Evolutionary conservation across 306 rosid species (phyloP), one percentile per base, ranked within the genome.

Genomic region (Prunus davidiana): DNA sequence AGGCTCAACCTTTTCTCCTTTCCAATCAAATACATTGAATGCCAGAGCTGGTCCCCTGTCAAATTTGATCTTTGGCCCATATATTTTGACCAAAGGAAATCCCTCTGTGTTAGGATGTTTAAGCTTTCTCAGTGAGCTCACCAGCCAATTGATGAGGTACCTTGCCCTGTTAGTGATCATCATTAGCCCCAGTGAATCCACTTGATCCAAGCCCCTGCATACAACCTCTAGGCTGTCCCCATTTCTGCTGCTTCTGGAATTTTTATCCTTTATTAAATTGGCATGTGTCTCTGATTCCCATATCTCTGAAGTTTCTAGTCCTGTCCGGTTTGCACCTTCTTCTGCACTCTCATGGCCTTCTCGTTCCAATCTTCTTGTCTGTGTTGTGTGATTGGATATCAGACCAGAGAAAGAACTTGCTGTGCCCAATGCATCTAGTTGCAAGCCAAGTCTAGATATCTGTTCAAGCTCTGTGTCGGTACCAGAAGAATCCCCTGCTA

Each of bases 21-120:
- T 95, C 98, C 97, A 95, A 79, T 92, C 98, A 54, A 80, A 95
- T 64, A 95, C 73, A 76, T 95, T 95, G 88, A 95, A 95, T 25
- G 98, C 96, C 72, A 95, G 43, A 55, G 98, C 97, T 27, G 98
- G 85, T 1, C 98, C 97, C 46, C 98, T 79, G 20, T 92, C 95
- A 70, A 92, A 95, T 69, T 80, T 92, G 79, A 95, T 84, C 81
- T 84, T 89, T 63, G 98, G 97, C 25, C 98, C 98, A 43, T 90
- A 90, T 24, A 95, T 92, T 84, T 71, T 90, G 1, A 95, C 88
- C 69, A 95, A 11, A 55, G 78, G 63, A 70, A 69, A 82, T 57
- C 93, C 93, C 73, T 90, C 84, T 38, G 90, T 75, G 68, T 90
- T 87, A 2, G 98, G 97, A 88, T 95, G 97, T 74, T 83, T 88